phyloP scores from a whole-genome alignment of 2,329 filamentous ascomycete genomes.

The Tolypocladium pustulatum region DNA sequence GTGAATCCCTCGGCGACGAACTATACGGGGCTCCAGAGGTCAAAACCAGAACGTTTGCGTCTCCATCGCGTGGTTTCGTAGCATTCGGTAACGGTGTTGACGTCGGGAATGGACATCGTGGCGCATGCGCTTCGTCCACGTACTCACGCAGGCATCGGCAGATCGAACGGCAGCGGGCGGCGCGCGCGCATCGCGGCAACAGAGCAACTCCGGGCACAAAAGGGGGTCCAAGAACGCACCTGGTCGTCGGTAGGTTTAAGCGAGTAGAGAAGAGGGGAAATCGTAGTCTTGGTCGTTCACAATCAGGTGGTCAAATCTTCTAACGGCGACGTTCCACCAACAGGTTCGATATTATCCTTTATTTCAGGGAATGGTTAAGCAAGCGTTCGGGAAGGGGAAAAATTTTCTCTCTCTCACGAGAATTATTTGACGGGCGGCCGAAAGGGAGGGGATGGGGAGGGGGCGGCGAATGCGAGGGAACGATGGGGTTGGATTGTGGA shows the following conservation, averaged over 20 bases:
- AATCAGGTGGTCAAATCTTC: not conserved
- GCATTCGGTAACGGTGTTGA: too few relatives aligned
- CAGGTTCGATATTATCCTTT: not conserved
- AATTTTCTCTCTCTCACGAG: slow-evolving; percentile 1
- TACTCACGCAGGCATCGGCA: not conserved
- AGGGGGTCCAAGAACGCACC: not conserved
- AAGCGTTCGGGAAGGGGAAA: not conserved
- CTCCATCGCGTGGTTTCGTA: not conserved
- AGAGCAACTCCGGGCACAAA: not conserved
- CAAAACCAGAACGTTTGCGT: not conserved
- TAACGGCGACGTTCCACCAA: not conserved
- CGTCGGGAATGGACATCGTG: not conserved
- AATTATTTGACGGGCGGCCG: not conserved
- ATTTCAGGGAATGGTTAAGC: not conserved
- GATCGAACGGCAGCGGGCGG: not conserved
- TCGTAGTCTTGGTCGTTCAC: not conserved
- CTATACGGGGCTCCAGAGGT: too few relatives aligned
- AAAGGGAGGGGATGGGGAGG: not conserved
- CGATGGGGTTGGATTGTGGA: not conserved
- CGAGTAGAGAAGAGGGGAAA: not conserved
- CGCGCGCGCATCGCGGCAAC: not conserved
- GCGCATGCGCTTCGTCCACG: not conserved
- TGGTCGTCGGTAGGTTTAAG: not conserved
- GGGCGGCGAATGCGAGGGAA: not conserved
- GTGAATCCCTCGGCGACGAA: not conserved